A percentile compares a stretch with the other conserved stretches of the same genome.
phyloP scores from a whole-genome alignment of 2,329 filamentous ascomycete species.

The Pseudogymnoascus pannorum region DNA sequence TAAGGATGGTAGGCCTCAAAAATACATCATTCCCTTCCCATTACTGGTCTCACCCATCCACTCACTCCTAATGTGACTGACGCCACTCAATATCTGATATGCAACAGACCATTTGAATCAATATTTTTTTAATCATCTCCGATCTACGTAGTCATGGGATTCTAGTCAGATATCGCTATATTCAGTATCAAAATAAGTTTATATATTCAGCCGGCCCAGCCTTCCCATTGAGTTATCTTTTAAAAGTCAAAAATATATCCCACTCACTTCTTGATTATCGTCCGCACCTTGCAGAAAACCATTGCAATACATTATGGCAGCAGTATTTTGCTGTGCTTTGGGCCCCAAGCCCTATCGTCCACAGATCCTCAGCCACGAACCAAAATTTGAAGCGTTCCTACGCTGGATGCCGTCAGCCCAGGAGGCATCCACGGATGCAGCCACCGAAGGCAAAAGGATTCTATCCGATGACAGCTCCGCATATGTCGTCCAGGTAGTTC shows the following conservation, averaged over 20 bases:
- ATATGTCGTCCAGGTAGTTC: conserved; percentile 36
- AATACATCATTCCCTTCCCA: background rate
- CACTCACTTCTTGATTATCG: background rate
- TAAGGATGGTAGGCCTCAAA: background rate
- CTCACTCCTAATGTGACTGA: background rate
- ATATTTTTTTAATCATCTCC: background rate
- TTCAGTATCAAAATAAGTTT: background rate
- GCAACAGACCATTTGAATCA: background rate
- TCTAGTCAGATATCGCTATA: background rate
- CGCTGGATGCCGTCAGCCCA: conserved; percentile 1
- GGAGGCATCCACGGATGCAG: background rate
- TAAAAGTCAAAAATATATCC: background rate
- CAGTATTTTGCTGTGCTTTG: conserved; percentile 5
- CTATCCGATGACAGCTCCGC: background rate
- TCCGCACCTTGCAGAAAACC: background rate
- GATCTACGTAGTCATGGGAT: background rate
- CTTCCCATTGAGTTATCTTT: background rate
- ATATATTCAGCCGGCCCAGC: background rate
- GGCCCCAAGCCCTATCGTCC: background rate
- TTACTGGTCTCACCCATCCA: background rate
- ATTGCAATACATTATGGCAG: background rate
- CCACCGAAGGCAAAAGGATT: background rate
- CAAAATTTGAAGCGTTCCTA: conserved; percentile 4
- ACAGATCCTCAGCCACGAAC: background rate
- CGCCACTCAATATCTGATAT: background rate